Evolutionary conservation across 768 basidiomycete species (phyloP), one percentile per base, ranked within the genome.

Genomic region (Panellus pusillus): DNA sequence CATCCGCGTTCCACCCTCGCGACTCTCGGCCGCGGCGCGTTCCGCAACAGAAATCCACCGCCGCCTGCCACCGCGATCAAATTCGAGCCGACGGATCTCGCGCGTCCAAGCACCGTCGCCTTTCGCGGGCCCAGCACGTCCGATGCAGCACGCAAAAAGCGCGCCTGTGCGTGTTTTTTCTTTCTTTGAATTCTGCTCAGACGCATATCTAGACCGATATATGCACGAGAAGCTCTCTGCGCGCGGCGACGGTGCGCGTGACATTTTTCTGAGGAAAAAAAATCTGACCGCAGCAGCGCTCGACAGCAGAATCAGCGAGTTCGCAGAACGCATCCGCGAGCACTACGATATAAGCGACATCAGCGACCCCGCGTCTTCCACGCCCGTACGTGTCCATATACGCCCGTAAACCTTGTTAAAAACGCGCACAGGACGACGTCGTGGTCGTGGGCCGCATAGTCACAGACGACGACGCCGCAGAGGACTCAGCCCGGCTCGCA

Each of bases 161-260:
- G 84, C 31, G 74, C 77, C 32, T 89, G 89, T 89, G 66, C 75
- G 84, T 70, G 9, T 36, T 55, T 18, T 32, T 14, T 44, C 20
- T 39, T 41, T 24, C 42, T 31, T 36, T 7, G 39, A n/a, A n/a
- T n/a, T n/a, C n/a, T n/a, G n/a, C n/a, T n/a, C n/a, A 35, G 42
- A 12, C 9, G 18, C 12, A 20, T 24, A 8, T n/a, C 3, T 36
- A 91, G 89, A 87, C 78, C 82, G 90, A 27, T 98, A 98, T 68
- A 95, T 96, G 94, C 93, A 90, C 64, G 94, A 98, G 69, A 93
- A 91, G 71, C 77, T 89, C 20, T 82, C 83, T 2, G 90, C 91
- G 64, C 77, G 94, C 42, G 87, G 91, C 57, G 88, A 88, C 78
- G 85, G 93, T 92, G 61, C 44, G 68, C 61, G 39, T 35, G 46